phyloP scores from a whole-genome alignment of 371 early-diverging fungal genomes.

The Apophysomyces elegans region DNA sequence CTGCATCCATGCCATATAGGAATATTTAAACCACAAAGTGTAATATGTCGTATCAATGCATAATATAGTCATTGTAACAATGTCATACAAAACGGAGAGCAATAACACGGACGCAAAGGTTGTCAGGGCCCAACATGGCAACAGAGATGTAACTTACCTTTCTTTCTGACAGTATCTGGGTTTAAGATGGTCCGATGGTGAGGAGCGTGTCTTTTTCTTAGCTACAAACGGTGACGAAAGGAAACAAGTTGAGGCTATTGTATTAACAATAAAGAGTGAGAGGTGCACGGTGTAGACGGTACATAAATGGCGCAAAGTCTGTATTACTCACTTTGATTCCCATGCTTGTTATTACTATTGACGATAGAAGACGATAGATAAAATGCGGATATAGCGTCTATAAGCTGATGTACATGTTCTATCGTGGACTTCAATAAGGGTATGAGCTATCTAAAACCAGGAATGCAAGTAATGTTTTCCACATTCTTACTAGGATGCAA shows the following conservation, averaged over 20 bases:
- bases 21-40: background rate
- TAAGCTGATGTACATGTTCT: conserved; percentile 18
- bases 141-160: background rate
- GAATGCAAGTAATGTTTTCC: background rate
- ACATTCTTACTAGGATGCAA: background rate
- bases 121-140: background rate
- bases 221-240: background rate
- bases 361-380: conserved; percentile 14
- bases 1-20: background rate
- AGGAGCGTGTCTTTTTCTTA: background rate
- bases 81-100: background rate
- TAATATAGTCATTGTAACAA: background rate
- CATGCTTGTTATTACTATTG: conserved; percentile 12
- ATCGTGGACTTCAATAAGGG: conserved; percentile 12
- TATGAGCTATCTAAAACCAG: background rate
- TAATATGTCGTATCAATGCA: background rate
- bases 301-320: too few relatives aligned
- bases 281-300: too few relatives aligned
- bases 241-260: background rate
- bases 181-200: background rate
- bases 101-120: background rate
- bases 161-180: background rate
- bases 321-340: background rate
- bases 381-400: conserved; percentile 24
- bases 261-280: background rate